Percentiles rank a stretch among this genome's conserved stretches.
Evolutionary conservation across 106 monocot genomes (phyloP).

Genomic region (Acorus calamus): DNA sequence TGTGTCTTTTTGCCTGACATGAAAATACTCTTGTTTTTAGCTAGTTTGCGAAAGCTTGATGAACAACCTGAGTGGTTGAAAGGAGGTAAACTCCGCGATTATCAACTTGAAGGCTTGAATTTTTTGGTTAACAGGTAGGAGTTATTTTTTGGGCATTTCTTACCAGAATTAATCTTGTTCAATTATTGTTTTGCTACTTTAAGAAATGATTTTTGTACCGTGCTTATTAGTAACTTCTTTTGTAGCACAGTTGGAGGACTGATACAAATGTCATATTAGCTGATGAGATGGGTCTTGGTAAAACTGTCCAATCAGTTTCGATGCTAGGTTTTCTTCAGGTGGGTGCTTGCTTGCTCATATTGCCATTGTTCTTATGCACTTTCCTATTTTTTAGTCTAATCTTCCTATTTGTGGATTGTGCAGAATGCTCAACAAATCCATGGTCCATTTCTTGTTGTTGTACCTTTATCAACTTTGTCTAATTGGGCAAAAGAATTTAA

Average conservation of each 20-base stretch:
- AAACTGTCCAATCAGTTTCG: conserved; percentile 97
- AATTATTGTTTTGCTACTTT: no score
- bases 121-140: conserved; percentile 93
- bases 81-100: conserved; percentile 97
- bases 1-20: no score
- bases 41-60: conserved; percentile 92
- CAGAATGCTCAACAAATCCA: conserved; percentile 93
- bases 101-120: conserved; percentile 99
- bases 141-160: neutral
- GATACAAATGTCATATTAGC: conserved; percentile 98
- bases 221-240: conserved; percentile 1
- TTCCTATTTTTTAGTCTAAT: neutral
- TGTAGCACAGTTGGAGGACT: conserved; percentile 83
- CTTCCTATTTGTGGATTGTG: conserved; percentile 1
- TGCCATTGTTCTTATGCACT: neutral
- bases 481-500: conserved; percentile 98
- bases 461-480: conserved; percentile 88
- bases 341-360: neutral
- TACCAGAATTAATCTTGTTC: no score
- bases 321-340: conserved; percentile 98
- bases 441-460: conserved; percentile 97
- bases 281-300: conserved; percentile 99
- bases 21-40: conserved; percentile 20
- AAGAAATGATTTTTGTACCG: neutral
- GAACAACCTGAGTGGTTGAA: conserved; percentile 95